Percentiles rank a stretch among this genome's conserved stretches.
Evolutionary conservation across 1,284 basidiomycete genomes (phyloP).

Genomic region (Ustilago loliicola): DNA sequence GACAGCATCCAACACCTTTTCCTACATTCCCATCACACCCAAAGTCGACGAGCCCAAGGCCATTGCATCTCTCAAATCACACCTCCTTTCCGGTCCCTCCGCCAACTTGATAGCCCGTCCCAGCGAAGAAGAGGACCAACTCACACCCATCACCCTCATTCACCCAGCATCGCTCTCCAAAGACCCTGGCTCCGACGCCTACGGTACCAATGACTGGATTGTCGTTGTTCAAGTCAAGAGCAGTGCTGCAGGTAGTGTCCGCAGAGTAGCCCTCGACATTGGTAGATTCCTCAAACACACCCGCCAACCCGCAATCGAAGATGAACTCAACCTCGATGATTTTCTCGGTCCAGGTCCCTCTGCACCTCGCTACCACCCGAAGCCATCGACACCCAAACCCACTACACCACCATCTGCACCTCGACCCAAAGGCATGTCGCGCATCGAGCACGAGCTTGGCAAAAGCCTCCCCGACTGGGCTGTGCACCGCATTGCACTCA

Average conservation of each 20-base stretch:
- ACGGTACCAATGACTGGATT: slow-evolving; percentile 62
- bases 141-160: slow-evolving; percentile 57
- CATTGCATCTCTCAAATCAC: slow-evolving; percentile 44
- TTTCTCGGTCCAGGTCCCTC: slow-evolving; percentile 52
- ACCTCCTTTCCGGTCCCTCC: slow-evolving; percentile 49
- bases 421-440: slow-evolving; percentile 60
- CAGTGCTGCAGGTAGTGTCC: slow-evolving; percentile 55
- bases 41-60: slow-evolving; percentile 46
- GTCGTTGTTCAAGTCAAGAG: slow-evolving; percentile 64
- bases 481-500: slow-evolving; percentile 58
- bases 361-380: slow-evolving; percentile 28
- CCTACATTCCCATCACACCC: slow-evolving; percentile 35
- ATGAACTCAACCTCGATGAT: slow-evolving; percentile 51
- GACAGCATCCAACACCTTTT: slow-evolving; percentile 24
- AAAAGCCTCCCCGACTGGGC: slow-evolving; percentile 59
- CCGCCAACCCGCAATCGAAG: slow-evolving; percentile 33
- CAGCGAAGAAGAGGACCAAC: slow-evolving; percentile 42
- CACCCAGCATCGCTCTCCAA: slow-evolving; percentile 53
- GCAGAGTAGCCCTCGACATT: slow-evolving; percentile 56
- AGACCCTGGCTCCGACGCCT: slow-evolving; percentile 44
- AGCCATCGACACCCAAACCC: slow-evolving; percentile 10
- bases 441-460: slow-evolving; percentile 61
- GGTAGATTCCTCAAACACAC: slow-evolving; percentile 51
- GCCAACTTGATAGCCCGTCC: slow-evolving; percentile 55
- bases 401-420: slow-evolving; percentile 12